phyloP scores from a whole-genome alignment of 2,329 filamentous ascomycete genomes.

The Claviceps cyperi region DNA sequence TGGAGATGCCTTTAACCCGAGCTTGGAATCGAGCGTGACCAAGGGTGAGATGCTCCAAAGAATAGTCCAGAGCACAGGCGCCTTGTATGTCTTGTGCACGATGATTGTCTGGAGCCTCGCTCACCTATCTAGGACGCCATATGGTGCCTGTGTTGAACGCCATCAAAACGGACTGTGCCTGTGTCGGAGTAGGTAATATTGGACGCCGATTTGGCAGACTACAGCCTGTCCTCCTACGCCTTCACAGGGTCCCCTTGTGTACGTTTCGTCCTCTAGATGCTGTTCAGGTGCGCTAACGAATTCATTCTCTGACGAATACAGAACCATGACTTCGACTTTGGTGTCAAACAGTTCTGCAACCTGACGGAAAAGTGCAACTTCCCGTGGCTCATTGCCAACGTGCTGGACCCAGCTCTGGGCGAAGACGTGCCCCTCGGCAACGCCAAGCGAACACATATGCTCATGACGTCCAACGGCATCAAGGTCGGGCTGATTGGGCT shows the following conservation, averaged over 20 bases:
- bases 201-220: neutral
- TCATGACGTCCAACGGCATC: constrained; percentile 69
- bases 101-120: neutral
- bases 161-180: constrained; percentile 66
- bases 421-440: constrained; percentile 61
- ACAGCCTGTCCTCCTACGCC: neutral
- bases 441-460: constrained; percentile 58
- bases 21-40: constrained; percentile 74
- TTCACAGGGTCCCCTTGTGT: neutral
- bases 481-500: constrained; percentile 77
- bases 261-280: neutral
- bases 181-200: constrained; percentile 51
- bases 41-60: constrained; percentile 42
- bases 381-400: constrained; percentile 81
- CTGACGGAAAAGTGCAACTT: constrained; percentile 64
- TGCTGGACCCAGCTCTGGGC: constrained; percentile 70
- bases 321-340: constrained; percentile 92
- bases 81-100: no score
- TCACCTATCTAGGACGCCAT: constrained; percentile 42
- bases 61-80: neutral
- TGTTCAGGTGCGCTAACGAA: no score
- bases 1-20: constrained; percentile 85
- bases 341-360: constrained; percentile 63
- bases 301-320: constrained; percentile 17
- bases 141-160: constrained; percentile 79